Conservation (phyloP, 2,329 filamentous ascomycete species). For the Colletotrichum siamense region DNA sequence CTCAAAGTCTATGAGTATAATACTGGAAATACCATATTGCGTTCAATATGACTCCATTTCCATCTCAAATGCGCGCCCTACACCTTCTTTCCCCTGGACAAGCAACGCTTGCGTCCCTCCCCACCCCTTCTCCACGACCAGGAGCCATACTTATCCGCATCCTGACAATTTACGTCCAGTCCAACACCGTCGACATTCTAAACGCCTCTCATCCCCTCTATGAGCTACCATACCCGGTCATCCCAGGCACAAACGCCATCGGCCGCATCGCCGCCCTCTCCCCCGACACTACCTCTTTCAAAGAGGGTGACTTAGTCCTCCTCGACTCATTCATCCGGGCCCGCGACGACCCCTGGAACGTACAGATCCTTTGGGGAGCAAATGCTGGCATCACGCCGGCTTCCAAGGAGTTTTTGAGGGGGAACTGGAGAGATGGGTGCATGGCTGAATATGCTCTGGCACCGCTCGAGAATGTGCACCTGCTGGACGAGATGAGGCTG, state of each 20-base stretch:
- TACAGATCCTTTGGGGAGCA: background rate
- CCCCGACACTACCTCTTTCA: background rate
- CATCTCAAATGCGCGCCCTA: background rate
- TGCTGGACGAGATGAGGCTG: background rate
- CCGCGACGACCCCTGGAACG: background rate
- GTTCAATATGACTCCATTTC: background rate
- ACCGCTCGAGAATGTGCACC: background rate
- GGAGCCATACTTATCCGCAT: background rate
- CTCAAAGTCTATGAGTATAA: background rate
- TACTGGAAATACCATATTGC: accelerated
- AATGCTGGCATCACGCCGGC: background rate
- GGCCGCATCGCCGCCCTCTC: background rate
- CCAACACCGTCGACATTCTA: background rate
- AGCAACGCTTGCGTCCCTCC: background rate
- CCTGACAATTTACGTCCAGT: background rate
- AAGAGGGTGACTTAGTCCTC: background rate
- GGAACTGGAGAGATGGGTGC: background rate
- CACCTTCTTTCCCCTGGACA: background rate
- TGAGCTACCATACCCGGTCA: background rate
- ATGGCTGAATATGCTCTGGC: background rate
- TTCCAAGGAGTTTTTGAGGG: background rate
- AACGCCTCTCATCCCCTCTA: background rate
- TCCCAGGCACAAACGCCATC: background rate
- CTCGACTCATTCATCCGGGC: background rate
- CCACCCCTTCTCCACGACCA: background rate